Evolutionary conservation across 306 rosid genomes (phyloP), one percentile per base, ranked within the genome.

Genomic region (Gleditsia sinensis): DNA sequence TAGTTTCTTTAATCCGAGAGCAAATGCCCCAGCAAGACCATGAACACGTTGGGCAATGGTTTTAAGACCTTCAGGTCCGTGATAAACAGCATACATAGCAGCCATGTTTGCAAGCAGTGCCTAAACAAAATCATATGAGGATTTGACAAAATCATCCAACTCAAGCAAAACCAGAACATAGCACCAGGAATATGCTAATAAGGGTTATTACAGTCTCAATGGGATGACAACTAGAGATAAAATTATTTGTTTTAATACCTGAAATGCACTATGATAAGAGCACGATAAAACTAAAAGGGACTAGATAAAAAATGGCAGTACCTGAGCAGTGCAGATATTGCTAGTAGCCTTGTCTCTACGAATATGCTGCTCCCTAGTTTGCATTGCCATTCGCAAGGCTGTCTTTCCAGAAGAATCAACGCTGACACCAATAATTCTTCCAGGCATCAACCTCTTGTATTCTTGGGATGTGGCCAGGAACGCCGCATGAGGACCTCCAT

Each of bases 381-480:
- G 99, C 99, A 95, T 95, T 0, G 99, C 99, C 99, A 95, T 95
- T 69, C 99, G 89, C 80, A 95, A 62, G 49, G 68, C 68, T 62
- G 27, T 28, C 14, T 62, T 62, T 37, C 68, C 68, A 20, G 68
- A 36, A 62, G 68, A 37, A 62, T 95, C 99, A 69, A 95, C 92
- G 75, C 99, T 95, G 16, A 95, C 80, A 74, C 99, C 99, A 17
- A 95, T 95, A 65, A 95, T 95, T 78, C 99, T 84, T 34, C 99
- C 99, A 0, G 99, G 99, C 98, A 95, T 95, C 99, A 95, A 88
- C 86, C 99, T 89, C 94, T 95, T 95, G 80, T 95, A 95, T 80
- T 95, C 99, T 78, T 90, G 97, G 7, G 99, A 95, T n/a, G 99
- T 95, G 30, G 99, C 99, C 79, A 95, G 40, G 71, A 95, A 95